Evolutionary conservation across 306 rosid genomes (phyloP).

Genomic region (Potentilla sterilis): DNA sequence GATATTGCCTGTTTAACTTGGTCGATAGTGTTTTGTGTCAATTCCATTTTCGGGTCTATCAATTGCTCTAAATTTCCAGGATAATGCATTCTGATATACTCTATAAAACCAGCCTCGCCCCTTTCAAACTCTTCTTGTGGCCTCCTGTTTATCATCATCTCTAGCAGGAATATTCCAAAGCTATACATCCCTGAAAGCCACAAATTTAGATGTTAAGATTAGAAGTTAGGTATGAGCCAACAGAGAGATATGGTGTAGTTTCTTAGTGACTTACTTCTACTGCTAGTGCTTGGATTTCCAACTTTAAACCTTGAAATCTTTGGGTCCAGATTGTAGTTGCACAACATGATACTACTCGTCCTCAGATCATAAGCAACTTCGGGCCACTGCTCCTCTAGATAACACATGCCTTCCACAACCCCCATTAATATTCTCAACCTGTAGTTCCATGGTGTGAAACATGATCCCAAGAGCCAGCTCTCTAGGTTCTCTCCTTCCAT

Average conservation of each 20-base stretch:
- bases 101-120: conserved; percentile 40
- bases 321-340: conserved; percentile 38
- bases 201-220: background rate
- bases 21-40: conserved; percentile 31
- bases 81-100: conserved; percentile 41
- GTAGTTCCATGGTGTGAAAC: conserved; percentile 47
- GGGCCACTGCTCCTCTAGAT: conserved; percentile 66
- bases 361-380: conserved; percentile 60
- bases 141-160: conserved; percentile 38
- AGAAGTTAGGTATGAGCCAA: background rate
- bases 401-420: conserved; percentile 51
- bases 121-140: conserved; percentile 37
- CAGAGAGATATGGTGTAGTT: conserved; percentile 6
- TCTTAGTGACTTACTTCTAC: conserved; percentile 41
- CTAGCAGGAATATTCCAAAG: conserved; percentile 55
- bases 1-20: conserved; percentile 40
- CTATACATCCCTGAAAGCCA: conserved; percentile 43
- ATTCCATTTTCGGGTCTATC: conserved; percentile 49
- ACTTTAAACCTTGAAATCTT: conserved; percentile 64
- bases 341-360: conserved; percentile 48
- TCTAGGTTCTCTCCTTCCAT: conserved; percentile 38
- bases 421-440: conserved; percentile 56
- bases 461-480: conserved; percentile 47
- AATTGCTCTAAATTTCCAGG: conserved; percentile 34
- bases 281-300: conserved; percentile 32